Evolutionary conservation across 768 basidiomycete species (phyloP), one percentile per base, ranked within the genome.

Genomic region (Xerocomellus dryophilus): DNA sequence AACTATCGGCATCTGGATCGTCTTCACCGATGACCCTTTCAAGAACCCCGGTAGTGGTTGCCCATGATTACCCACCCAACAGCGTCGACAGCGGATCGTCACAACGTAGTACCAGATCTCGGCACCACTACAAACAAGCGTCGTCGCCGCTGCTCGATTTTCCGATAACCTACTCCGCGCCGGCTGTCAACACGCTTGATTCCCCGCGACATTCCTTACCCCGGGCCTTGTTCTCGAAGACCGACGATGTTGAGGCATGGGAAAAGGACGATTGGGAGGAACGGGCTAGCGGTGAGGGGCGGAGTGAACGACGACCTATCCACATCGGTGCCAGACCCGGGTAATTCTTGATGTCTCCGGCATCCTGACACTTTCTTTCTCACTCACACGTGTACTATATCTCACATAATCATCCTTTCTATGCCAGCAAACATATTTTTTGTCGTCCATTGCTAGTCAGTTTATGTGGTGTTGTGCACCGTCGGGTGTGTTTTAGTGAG

Each of bases 51-150:
- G 47, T 25, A 0, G 53, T 47, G 7, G 65, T 60, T 7, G 44
- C 53, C 1, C 68, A 73, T 14, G 62, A 70, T 40, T 88, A 88
- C 64, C 87, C 87, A 29, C 87, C 87, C 14, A 80, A 77, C 58
- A 71, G 76, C 21, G 67, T 74, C 17, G 75, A 71, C 55, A 76
- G 78, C 59, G 61, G 75, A 38, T 53, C 66, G 7, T 53, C 60
- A 20, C 57, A 55, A n/a, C 43, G 43, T 15, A 60, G 61, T 34
- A 51, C 70, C 8, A 56, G 64, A 56, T 38, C 68, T 25, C 61
- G 70, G 25, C 60, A 72, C 46, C 68, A 55, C 49, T 53, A 59
- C 53, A 70, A 18, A 38, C 61, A 73, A 14, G 65, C 70, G 4
- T 70, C 76, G 9, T 76, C 78, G 31, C 67, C 77, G 14, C 71